Percentiles rank a stretch among this genome's conserved stretches.
phyloP scores from a whole-genome alignment of 768 basidiomycete species.

The Roridomyces roridus region DNA sequence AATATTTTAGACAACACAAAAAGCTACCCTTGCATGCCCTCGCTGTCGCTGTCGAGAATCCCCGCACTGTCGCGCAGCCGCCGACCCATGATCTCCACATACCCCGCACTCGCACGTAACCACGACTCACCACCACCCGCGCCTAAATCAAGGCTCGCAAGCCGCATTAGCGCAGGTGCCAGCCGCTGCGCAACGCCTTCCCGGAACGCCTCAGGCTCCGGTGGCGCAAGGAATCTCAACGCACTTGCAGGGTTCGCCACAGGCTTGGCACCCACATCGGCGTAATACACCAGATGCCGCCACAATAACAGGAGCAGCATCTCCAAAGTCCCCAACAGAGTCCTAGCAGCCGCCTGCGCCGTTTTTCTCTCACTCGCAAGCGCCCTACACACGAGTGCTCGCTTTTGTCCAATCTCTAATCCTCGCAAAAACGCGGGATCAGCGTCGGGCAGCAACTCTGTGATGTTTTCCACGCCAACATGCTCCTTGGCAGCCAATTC shows the following conservation, averaged over 20 bases:
- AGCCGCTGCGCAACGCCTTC: slow-evolving; percentile 62
- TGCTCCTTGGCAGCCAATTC: slow-evolving; percentile 79
- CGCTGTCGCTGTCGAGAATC: slow-evolving; percentile 45
- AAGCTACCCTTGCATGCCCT: slow-evolving; percentile 6
- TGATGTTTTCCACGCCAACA: slow-evolving; percentile 71
- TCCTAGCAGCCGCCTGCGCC: slow-evolving; percentile 54
- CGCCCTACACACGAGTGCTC: slow-evolving; percentile 66
- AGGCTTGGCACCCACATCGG: slow-evolving; percentile 40
- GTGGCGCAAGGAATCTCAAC: slow-evolving; percentile 61
- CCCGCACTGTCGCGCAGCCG: slow-evolving; percentile 70
- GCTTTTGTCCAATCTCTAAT: slow-evolving; percentile 72
- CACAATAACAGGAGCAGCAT: slow-evolving; percentile 82
- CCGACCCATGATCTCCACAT: slow-evolving; percentile 78
- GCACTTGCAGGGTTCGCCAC: slow-evolving; percentile 48
- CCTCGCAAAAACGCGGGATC: slow-evolving; percentile 66
- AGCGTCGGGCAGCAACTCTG: slow-evolving; percentile 62
- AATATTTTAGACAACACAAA: background rate
- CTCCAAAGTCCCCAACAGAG: slow-evolving; percentile 69
- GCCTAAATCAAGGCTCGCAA: slow-evolving; percentile 60
- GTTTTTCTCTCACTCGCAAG: slow-evolving; percentile 52
- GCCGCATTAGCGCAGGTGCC: slow-evolving; percentile 56
- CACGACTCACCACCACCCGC: slow-evolving; percentile 41
- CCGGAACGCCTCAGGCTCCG: slow-evolving; percentile 65
- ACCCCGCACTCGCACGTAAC: slow-evolving; percentile 70
- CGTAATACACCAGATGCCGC: slow-evolving; percentile 79